phyloP scores from a whole-genome alignment of 805 yeast genomes.

The Wickerhamiella vanderwaltii region DNA sequence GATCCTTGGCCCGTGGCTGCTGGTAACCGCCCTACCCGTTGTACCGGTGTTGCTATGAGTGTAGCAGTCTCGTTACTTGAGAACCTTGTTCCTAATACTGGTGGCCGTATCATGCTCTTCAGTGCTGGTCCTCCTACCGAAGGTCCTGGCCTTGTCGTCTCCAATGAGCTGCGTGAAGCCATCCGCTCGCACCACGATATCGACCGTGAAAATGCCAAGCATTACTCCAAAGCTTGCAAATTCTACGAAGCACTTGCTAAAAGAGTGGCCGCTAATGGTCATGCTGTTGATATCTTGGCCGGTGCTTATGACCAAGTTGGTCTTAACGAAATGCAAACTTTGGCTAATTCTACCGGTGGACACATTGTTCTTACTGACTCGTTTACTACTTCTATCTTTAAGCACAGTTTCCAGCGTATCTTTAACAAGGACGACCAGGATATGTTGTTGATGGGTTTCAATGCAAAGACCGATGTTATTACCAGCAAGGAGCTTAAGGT shows the following conservation, averaged over 20 bases:
- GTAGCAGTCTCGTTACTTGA: slow-evolving; percentile 76
- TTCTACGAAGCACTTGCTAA: slow-evolving; percentile 65
- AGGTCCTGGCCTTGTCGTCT: slow-evolving; percentile 89
- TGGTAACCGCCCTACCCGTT: slow-evolving; percentile 68
- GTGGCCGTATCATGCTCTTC: slow-evolving; percentile 80
- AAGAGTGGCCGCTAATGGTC: slow-evolving; percentile 60
- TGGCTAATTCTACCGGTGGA: slow-evolving; percentile 84
- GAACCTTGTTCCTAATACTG: slow-evolving; percentile 69
- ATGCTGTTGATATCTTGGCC: slow-evolving; percentile 79
- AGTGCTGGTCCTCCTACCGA: slow-evolving; percentile 93
- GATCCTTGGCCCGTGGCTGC: slow-evolving; percentile 87
- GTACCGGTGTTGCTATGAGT: slow-evolving; percentile 84
- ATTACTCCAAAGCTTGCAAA: slow-evolving; percentile 73
- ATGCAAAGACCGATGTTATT: slow-evolving; percentile 76
- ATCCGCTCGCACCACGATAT: slow-evolving; percentile 95
- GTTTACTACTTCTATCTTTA: slow-evolving; percentile 87
- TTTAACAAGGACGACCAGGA: slow-evolving; percentile 84
- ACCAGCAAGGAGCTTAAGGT: slow-evolving; percentile 80
- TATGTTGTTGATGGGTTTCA: slow-evolving; percentile 77
- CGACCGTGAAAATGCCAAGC: slow-evolving; percentile 80
- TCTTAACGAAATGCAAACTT: slow-evolving; percentile 79
- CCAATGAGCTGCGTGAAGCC: slow-evolving; percentile 84
- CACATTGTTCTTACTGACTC: slow-evolving; percentile 79
- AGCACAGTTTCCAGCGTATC: slow-evolving; percentile 77
- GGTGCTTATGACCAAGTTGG: slow-evolving; percentile 97